Evolutionary conservation across 129 eudicot species (phyloP), one percentile per base, ranked within the genome.

Genomic region (Arctium lappa): DNA sequence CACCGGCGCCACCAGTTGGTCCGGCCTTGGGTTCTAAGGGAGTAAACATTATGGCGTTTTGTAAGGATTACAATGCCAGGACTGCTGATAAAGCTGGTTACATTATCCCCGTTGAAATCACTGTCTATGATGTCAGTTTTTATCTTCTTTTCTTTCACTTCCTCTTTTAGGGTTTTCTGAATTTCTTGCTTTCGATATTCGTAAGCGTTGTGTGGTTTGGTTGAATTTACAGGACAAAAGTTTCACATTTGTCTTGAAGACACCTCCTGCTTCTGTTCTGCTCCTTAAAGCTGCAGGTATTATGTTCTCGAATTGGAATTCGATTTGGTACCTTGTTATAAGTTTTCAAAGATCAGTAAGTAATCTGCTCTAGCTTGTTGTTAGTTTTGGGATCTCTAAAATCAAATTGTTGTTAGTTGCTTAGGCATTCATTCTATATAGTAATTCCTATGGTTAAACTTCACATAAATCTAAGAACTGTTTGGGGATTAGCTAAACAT

Each of bases 11-110:
- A 6, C 99, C 98, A 0, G 99, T 96, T 44, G 99, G 99, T 6
- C 99, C 99, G 7, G 98, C 99, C 10, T 87, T 96, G 72, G 99
- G 99, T 82, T 91, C 99, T 0, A 96, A 96, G 88, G 99, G 99
- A 69, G 99, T 96, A 1, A 96, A 96, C 66, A 96, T 96, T 69
- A 92, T 91, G 90, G 97, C 97, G 1, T 96, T 96, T 82, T 96
- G 98, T 84, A 96, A 96, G 89, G 99, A 96, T 77, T 96, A 96
- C 82, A 96, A 96, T 90, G 97, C 98, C 12, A 87, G 94, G 74
- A 96, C 99, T 69, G 99, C 99, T 77, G 99, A 96, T 81, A 96
- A 96, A 84, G 91, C 97, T 10, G 99, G 99, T 38, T 96, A 90
- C 70, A 66, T 93, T 31, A 96, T 96, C 76, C 99, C 99, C 5